phyloP scores from a whole-genome alignment of 306 rosid genomes.

The Arachis hypogaea region DNA sequence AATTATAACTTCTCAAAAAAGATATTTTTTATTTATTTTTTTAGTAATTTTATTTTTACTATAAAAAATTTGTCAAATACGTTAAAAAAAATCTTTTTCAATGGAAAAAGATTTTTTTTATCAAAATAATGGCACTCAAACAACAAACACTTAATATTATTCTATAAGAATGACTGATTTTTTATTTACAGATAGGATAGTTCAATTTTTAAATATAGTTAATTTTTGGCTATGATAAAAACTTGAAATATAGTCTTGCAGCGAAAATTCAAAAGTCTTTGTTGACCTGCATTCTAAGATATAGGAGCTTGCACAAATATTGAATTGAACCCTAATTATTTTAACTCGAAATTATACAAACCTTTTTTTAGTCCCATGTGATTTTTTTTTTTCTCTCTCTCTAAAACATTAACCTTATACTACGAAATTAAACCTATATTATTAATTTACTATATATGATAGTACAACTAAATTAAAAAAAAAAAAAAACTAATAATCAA shows the following conservation, averaged over 20 bases:
- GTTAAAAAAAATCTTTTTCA: too few relatives aligned
- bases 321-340: neutral
- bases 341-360: neutral
- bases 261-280: neutral
- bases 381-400: neutral
- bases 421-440: neutral
- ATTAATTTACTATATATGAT: neutral
- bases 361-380: neutral
- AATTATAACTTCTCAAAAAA: too few relatives aligned
- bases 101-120: too few relatives aligned
- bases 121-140: too few relatives aligned
- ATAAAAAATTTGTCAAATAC: too few relatives aligned
- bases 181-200: too few relatives aligned
- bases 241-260: neutral
- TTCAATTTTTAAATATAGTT: too few relatives aligned
- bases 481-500: conserved; percentile 1
- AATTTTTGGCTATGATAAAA: neutral
- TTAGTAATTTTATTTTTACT: too few relatives aligned
- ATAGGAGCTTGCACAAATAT: neutral
- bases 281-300: conserved; percentile 10
- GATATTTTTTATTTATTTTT: too few relatives aligned
- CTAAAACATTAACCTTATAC: neutral
- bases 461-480: conserved; percentile 1
- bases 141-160: too few relatives aligned
- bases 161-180: too few relatives aligned